These are phyloP conservation scores for Turnera subulata DNA, from an alignment of 345 rosid species.

Conservation along the genomic window DNA sequence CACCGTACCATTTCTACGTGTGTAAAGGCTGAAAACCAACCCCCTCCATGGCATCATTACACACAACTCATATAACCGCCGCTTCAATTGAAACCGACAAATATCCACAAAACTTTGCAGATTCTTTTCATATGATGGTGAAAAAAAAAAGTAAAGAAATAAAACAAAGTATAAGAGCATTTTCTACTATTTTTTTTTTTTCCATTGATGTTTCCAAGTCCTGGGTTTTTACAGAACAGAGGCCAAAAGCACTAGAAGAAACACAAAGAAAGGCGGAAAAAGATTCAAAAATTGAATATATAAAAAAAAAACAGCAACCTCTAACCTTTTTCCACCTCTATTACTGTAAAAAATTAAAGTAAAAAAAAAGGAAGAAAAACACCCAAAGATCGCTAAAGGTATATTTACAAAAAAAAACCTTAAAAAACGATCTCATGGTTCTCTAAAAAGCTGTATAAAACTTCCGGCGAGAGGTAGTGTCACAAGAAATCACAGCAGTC, in stretches of 20 bases:
- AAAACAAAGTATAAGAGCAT: background rate
- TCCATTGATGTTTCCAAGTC: conserved; percentile 2
- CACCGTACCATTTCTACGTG: no score
- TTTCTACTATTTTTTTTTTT: background rate
- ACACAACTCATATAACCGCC: no score
- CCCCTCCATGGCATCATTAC: no score
- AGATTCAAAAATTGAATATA: no score
- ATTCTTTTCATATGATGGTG: no score
- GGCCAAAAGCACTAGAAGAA: background rate
- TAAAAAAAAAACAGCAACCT: background rate
- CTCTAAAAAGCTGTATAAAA: no score
- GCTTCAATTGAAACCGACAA: no score
- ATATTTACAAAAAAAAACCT: background rate
- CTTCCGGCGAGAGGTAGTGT: no score
- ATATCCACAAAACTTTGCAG: no score
- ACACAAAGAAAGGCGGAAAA: background rate
- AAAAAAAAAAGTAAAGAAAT: no score
- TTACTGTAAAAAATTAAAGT: no score
- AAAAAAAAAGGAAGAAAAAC: background rate
- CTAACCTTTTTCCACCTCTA: background rate
- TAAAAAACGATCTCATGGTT: background rate
- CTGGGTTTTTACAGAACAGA: conserved; percentile 10
- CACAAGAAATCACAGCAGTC: background rate
- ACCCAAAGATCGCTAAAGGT: background rate
- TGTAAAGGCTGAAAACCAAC: no score